A percentile compares a stretch with the other conserved stretches of the same genome.
Evolutionary conservation across 176 grass and related monocot species (phyloP).

Genomic region (Eragrostis nindensis): DNA sequence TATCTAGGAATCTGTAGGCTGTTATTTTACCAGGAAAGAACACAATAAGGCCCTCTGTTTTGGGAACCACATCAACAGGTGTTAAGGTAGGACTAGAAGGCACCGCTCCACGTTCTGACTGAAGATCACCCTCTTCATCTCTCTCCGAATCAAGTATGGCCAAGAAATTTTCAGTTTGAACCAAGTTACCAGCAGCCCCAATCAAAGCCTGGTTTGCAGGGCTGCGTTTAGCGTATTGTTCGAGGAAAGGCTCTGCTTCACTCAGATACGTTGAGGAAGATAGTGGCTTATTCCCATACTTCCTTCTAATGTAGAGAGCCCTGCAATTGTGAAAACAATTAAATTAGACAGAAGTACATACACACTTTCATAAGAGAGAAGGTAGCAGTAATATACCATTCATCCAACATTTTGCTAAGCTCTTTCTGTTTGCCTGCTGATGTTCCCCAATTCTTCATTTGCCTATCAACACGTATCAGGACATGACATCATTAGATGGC

Average conservation of each 20-base stretch:
- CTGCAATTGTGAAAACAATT: conserved; percentile 44
- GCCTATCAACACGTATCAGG: conserved; percentile 54
- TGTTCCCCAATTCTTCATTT: conserved; percentile 95
- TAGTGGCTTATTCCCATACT: conserved; percentile 76
- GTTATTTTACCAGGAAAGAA: conserved; percentile 89
- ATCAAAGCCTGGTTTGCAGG: conserved; percentile 85
- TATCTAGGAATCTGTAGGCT: conserved; percentile 18
- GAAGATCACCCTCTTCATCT: conserved; percentile 95
- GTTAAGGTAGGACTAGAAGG: conserved; percentile 54
- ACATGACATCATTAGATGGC: conserved; percentile 39
- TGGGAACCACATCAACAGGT: conserved; percentile 62
- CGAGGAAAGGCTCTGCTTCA: conserved; percentile 97
- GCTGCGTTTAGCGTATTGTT: conserved; percentile 84
- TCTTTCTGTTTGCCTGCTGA: conserved; percentile 83
- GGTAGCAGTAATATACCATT: conserved; percentile 70
- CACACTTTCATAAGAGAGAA: conserved; percentile 20
- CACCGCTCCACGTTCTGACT: conserved; percentile 48
- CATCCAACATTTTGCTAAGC: conserved; percentile 96
- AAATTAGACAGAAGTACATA: conserved; percentile 30
- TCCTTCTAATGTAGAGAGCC: conserved; percentile 83
- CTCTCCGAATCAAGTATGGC: conserved; percentile 67
- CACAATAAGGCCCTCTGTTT: conserved; percentile 87
- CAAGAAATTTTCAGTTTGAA: conserved; percentile 88
- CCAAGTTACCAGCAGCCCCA: conserved; percentile 83
- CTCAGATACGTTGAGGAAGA: conserved; percentile 79